Conservation (phyloP, 805 yeast species). For the Spathaspora girioi region DNA sequence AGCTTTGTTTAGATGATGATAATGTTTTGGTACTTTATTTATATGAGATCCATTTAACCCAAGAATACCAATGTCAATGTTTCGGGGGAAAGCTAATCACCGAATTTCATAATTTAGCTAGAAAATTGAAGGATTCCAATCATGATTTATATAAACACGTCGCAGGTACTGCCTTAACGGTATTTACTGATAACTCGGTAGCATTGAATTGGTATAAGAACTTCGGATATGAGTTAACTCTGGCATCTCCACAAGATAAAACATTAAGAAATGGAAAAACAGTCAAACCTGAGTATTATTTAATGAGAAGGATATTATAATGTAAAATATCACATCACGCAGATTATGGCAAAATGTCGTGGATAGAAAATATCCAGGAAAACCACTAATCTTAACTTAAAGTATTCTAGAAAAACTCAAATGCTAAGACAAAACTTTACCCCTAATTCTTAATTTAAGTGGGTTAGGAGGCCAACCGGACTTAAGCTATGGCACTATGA, state of each 20-base stretch:
- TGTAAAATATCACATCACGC: not conserved
- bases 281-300: constrained; percentile 41
- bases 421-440: too few species aligned
- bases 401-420: too few species aligned
- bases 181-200: constrained; percentile 41
- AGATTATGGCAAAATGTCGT: too few species aligned
- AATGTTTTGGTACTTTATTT: constrained; percentile 41
- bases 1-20: constrained; percentile 38
- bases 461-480: too few species aligned
- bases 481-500: too few species aligned
- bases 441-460: too few species aligned
- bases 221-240: constrained; percentile 35
- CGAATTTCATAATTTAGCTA: constrained; percentile 29
- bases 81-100: constrained; percentile 40
- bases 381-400: too few species aligned
- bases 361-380: too few species aligned
- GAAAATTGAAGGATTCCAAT: constrained; percentile 4
- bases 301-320: constrained; percentile 1
- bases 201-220: constrained; percentile 44
- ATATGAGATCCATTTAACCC: constrained; percentile 52
- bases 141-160: constrained; percentile 3
- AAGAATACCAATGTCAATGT: constrained; percentile 26
- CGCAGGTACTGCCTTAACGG: constrained; percentile 43
- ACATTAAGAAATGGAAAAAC: constrained; percentile 35
- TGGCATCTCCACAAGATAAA: constrained; percentile 44